Evolutionary conservation across 495 filamentous ascomycete species (phyloP), one percentile per base, ranked within the genome.

Genomic region (Cetradonia linearis): DNA sequence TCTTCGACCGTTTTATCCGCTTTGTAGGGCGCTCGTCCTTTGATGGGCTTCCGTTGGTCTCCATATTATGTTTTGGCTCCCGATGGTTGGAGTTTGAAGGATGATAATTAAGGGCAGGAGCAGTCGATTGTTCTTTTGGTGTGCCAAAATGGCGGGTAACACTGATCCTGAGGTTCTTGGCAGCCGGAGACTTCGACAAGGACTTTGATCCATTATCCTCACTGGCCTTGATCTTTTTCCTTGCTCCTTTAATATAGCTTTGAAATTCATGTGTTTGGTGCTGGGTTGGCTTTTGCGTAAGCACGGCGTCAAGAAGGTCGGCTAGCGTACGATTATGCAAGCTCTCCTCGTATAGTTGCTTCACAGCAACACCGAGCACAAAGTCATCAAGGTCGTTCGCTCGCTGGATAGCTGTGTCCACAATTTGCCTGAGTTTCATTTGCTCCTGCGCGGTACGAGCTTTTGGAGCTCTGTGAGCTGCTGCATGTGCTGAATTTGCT

Each of bases 331-430:
- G 64, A 50, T 74, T 68, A 18, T 67, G 58, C 48, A 74, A 59
- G 60, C 73, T 74, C 54, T 76, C 71, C 20, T 73, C 65, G 60
- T 73, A 74, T 9, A 76, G 66, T 50, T 72, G 68, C 34, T 70
- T 69, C 20, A 76, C 66, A 23, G 74, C 74, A 55, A 65, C 59
- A 37, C 74, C 73, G 34, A 76, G 66, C 46, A 65, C 65, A 50
- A 63, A 59, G 50, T 73, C 71, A 48, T 71, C 71, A 56, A 71
- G 66, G 55, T 72, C 68, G 58, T 63, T 63, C 49, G 72, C 66
- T 58, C 73, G 65, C 52, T 68, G 65, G 48, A 74, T 63, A 54
- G 74, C 74, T 28, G 67, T 65, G 42, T 75, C 69, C 27, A 76
- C 74, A 20, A 74, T 69, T 52, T 69, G 65, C 30, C 69, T 65